phyloP scores from a whole-genome alignment of 2,329 filamentous ascomycete genomes.

The Peltaster fructicola region DNA sequence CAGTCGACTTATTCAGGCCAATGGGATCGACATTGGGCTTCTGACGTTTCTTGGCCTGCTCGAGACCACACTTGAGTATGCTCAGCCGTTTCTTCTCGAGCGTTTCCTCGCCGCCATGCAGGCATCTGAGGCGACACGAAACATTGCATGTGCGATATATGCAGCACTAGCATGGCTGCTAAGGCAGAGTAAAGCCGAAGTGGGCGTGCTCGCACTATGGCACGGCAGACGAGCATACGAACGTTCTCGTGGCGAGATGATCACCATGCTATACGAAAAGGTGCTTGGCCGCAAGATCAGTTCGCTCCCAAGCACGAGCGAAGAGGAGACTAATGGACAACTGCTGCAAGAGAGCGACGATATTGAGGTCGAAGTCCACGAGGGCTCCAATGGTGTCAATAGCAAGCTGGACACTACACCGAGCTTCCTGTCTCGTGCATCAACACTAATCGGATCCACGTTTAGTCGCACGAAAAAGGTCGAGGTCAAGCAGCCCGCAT shows the following conservation, averaged over 20 bases:
- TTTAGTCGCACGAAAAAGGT: slow-evolving; percentile 13
- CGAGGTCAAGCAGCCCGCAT: slow-evolving; percentile 41
- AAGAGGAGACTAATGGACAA: slow-evolving; percentile 12
- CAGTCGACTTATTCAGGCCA: slow-evolving; percentile 50
- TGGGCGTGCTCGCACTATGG: slow-evolving; percentile 58
- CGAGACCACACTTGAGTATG: slow-evolving; percentile 37
- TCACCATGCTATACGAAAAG: slow-evolving; percentile 72
- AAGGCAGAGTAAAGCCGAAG: no score
- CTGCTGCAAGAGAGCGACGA: slow-evolving; percentile 7
- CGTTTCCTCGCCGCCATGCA: slow-evolving; percentile 51
- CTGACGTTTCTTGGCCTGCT: slow-evolving; percentile 46
- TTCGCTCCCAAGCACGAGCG: slow-evolving; percentile 12
- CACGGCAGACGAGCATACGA: slow-evolving; percentile 74
- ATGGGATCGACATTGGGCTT: slow-evolving; percentile 60
- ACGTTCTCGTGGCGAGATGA: slow-evolving; percentile 66
- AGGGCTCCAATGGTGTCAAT: slow-evolving; percentile 5
- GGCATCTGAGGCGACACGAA: slow-evolving; percentile 29
- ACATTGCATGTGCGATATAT: slow-evolving; percentile 47
- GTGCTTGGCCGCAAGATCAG: slow-evolving; percentile 47
- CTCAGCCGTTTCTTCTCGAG: slow-evolving; percentile 53
- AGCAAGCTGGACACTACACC: slow-evolving; percentile 2
- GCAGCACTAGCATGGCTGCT: slow-evolving; percentile 40
- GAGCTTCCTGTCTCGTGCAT: slow-evolving; percentile 2
- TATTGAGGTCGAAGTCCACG: slow-evolving; percentile 2
- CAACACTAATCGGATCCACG: slow-evolving; percentile 1